Evolutionary conservation across 169 alveolate species (phyloP).

Genomic region (Sarcocystis neurona): DNA sequence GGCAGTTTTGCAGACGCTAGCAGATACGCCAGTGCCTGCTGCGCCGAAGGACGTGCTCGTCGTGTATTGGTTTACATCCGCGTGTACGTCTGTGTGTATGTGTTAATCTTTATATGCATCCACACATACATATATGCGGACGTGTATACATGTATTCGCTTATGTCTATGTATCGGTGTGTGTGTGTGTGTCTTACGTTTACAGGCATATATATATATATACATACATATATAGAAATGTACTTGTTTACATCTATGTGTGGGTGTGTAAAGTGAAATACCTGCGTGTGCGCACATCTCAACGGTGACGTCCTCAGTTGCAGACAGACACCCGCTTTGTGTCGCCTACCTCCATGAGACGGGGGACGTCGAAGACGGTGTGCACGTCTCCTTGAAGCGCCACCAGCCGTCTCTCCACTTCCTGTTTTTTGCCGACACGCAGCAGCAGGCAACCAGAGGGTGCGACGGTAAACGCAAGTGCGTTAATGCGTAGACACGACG

Average conservation of each 20-base stretch:
- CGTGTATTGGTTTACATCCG: no score
- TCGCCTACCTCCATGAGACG: slow-evolving; percentile 21
- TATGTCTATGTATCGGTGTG: neutral
- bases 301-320: no score
- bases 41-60: no score
- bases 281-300: neutral
- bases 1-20: no score
- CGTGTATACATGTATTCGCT: neutral
- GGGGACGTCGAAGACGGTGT: slow-evolving; percentile 17
- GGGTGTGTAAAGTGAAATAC: neutral
- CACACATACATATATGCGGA: neutral
- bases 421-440: no score
- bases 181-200: no score
- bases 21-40: no score
- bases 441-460: no score
- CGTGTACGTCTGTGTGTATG: no score
- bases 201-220: neutral
- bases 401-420: slow-evolving; percentile 16
- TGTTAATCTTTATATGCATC: neutral
- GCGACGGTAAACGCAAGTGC: no score
- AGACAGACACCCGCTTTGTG: no score
- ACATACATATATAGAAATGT: neutral
- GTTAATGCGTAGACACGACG: no score
- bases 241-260: neutral
- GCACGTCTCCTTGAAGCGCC: slow-evolving; percentile 6